Base-by-base conservation (phyloP, 495 filamentous ascomycete genomes). In the Cladorrhinum samala region DNA sequence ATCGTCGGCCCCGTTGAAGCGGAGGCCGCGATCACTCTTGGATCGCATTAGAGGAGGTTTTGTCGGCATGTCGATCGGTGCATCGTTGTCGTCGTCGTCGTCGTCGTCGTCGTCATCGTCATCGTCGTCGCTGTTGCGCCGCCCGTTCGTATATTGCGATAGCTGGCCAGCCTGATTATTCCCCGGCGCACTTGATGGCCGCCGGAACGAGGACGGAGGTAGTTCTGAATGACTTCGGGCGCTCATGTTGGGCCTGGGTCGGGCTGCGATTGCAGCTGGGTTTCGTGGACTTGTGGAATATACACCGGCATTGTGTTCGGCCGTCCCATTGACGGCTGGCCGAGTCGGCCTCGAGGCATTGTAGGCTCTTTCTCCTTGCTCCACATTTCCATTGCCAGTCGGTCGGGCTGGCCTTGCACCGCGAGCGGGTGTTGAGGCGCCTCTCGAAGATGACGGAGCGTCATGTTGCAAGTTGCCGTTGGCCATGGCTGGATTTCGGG, bases 21-120 rank as follows among this genome's bases (percentile, higher is more conserved):
- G 72, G 44, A 80, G 75, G 3, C 78, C 82, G 68, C 81, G 83
- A 57, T 91, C 87, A 66, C 83, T 91, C 66, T 80, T 88, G 24
- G 87, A 83, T 56, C 88, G 76, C 47, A 83, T 75, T 24, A 91
- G 64, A 25, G 75, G 72, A 6, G 81, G 79, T 49, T 82, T 78
- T 46, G 77, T 64, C 44, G 79, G 66, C 52, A 68, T 65, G 3
- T 58, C 16, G 39, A 30, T 53, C 40, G 51, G 11, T 5, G 6
- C 49, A 50, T 45, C n/a, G 9, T 53, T 50, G 14, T 62, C 60
- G 27, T 11, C 49, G 52, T 45, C n/a, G 9, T 53, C 52, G 14
- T 62, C 60, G 17, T 56, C 58, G n/a, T 61, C 55, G 39, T 63
- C 64, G 39, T 64, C 63, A 43, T 64, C 62, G 20, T 61, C 49